Evolutionary conservation across 768 basidiomycete species (phyloP), one percentile per base, ranked within the genome.

Genomic region (Tephrocybe sp.): DNA sequence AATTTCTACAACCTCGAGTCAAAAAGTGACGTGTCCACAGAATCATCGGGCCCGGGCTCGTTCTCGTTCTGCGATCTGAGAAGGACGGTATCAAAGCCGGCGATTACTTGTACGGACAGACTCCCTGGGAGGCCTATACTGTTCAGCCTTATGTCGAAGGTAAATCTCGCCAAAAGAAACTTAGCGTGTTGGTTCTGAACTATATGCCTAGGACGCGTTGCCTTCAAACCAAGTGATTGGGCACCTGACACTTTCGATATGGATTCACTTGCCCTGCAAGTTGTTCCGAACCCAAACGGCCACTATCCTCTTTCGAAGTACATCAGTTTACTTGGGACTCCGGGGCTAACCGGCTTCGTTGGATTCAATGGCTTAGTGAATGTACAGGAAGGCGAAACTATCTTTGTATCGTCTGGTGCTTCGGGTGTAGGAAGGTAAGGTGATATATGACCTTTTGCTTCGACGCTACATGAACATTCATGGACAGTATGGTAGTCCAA

Each of bases 61-160:
- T 64, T 13, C 54, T 70, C 15, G 71, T 70, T 27, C 18, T 71
- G 16, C 64, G 67, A 9, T 71, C 69, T 0, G 69, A 75, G 30
- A 51, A 57, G 30, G 34, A 57, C 16, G 49, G 51, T 2, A 52
- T 67, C 36, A 53, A 60, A 35, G 51, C 44, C 8, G 70, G 71
- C 9, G 57, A 65, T 28, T 64, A 74, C 26, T 35, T 75, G 15
- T 67, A 68, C 43, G 69, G 66, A 2, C n/a, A 50, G 16, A 54
- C 53, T 7, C 36, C 26, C 47, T 58, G n/a, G 46, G 65, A 62
- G 26, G 31, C 61, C 53, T 30, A 49, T 19, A 24, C 43, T 7
- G 52, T 56, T 15, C 55, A 53, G 24, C 48, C 47, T 18, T 53
- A 51, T 13, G 9, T 51, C 11, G 44, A 53, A 47, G 55, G 51